These are phyloP conservation scores for Plantago rigida DNA, from an alignment of 305 asterid species.

Conservation along the genomic window DNA sequence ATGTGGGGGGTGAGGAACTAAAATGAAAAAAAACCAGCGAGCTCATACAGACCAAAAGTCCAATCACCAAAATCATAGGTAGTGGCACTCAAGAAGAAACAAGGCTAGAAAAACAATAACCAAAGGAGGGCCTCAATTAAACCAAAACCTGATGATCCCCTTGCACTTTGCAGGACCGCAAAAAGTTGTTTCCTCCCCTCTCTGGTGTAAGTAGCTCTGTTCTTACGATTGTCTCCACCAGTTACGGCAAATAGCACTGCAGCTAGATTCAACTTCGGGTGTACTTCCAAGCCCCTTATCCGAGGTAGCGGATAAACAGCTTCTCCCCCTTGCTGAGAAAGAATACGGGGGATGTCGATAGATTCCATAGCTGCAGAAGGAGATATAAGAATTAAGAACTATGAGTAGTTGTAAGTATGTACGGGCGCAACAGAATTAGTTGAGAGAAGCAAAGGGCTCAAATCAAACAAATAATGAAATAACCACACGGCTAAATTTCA, in stretches of 20 bases:
- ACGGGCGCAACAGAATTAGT: background rate
- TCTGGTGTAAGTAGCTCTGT: slow-evolving; percentile 82
- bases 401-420: slow-evolving; percentile 17
- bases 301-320: slow-evolving; percentile 95
- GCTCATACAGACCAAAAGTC: slow-evolving; percentile 18
- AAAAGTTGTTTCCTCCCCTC: slow-evolving; percentile 96
- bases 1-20: slow-evolving; percentile 5
- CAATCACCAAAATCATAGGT: slow-evolving; percentile 21
- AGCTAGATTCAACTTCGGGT: slow-evolving; percentile 80
- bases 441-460: background rate
- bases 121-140: slow-evolving; percentile 6
- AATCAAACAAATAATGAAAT: too few relatives aligned
- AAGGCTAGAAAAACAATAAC: slow-evolving; percentile 14
- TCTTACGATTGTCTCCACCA: slow-evolving; percentile 77
- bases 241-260: slow-evolving; percentile 83
- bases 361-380: slow-evolving; percentile 75
- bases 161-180: slow-evolving; percentile 94
- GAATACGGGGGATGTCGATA: slow-evolving; percentile 89
- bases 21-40: slow-evolving; percentile 16
- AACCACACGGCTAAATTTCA: too few relatives aligned
- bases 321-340: slow-evolving; percentile 99
- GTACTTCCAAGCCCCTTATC: slow-evolving; percentile 84
- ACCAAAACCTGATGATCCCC: slow-evolving; percentile 93
- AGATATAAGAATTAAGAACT: slow-evolving; percentile 24
- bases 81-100: slow-evolving; percentile 17